Evolutionary conservation across 1,284 basidiomycete genomes (phyloP), one percentile per base, ranked within the genome.

Genomic region (Malassezia vespertilionis): DNA sequence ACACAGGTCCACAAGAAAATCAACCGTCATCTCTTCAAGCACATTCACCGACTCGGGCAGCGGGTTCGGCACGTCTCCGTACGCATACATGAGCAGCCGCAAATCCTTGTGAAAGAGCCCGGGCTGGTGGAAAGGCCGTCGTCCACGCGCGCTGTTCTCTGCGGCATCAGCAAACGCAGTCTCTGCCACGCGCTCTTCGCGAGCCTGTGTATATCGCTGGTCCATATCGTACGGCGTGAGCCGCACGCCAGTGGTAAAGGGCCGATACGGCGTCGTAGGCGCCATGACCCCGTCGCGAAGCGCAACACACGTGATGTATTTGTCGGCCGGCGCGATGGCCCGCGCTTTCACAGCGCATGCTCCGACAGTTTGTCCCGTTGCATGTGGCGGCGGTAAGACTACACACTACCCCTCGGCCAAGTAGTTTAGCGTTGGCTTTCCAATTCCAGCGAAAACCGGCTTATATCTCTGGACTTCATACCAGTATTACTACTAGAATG

Each of bases 21-120:
- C 86, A 35, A 90, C 80, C 32, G 90, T 74, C 54, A 93, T 88
- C 67, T 91, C 88, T 69, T 93, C 88, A 82, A 93, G 85, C 23
- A 93, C 83, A 60, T 81, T 82, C 23, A 90, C 83, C 0, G 84
- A 83, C 58, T 91, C 88, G 36, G 79, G 82, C 7, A 84, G 80
- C 1, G 87, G 85, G 57, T 86, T 83, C 15, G 83, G 78, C 63
- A 86, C 84, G 65, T 93, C 88, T 15, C 88, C 88, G 68, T 89
- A 93, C n/a, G 84, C 86, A 63, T 88, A 91, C 87, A 91, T 90
- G 43, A 91, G 75, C 48, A 79, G 83, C 54, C 82, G 80, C 49
- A 91, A 30, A 14, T 64, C 61, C 17, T 59, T 55, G 21, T 57
- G 45, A 34, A 62, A 64, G 1, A 64, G 52, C 24, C 61, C 59